These are phyloP conservation scores for Leccinum aurantiacum DNA, from an alignment of 768 basidiomycete genomes.

Conservation along the genomic window DNA sequence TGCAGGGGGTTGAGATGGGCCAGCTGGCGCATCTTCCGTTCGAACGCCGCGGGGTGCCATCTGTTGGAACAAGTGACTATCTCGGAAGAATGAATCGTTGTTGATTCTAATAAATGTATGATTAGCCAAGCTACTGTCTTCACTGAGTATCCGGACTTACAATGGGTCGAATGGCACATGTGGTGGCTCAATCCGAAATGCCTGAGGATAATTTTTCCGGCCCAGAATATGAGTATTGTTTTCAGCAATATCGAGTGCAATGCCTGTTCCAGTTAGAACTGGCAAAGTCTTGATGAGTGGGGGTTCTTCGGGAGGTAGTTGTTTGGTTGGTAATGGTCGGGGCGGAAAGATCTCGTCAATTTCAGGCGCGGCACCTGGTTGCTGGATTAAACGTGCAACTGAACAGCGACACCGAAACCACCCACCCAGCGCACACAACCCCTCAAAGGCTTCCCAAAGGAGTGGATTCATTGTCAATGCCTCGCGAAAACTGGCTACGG, in stretches of 20 bases:
- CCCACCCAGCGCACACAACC: slow-evolving; percentile 76
- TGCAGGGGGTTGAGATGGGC: slow-evolving; percentile 47
- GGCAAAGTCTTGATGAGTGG: slow-evolving; percentile 37
- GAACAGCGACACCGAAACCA: slow-evolving; percentile 11
- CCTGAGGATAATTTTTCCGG: slow-evolving; percentile 53
- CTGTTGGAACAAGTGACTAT: slow-evolving; percentile 57
- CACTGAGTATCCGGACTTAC: slow-evolving; percentile 39
- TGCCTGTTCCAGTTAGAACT: slow-evolving; percentile 58
- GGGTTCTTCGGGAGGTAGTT: slow-evolving; percentile 51
- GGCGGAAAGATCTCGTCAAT: slow-evolving; percentile 74
- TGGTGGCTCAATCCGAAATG: slow-evolving; percentile 58
- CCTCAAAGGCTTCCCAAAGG: slow-evolving; percentile 93
- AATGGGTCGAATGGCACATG: slow-evolving; percentile 59
- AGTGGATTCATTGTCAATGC: slow-evolving; percentile 74
- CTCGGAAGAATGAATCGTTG: slow-evolving; percentile 56
- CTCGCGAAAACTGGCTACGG: slow-evolving; percentile 66
- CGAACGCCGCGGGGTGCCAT: slow-evolving; percentile 41
- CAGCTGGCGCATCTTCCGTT: slow-evolving; percentile 41
- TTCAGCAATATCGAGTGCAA: slow-evolving; percentile 64
- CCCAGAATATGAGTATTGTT: slow-evolving; percentile 55
- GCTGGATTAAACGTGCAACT: slow-evolving; percentile 14
- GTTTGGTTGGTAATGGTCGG: slow-evolving; percentile 55
- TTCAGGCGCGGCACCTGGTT: slow-evolving; percentile 63
- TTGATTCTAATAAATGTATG: slow-evolving; percentile 43
- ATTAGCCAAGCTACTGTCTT: slow-evolving; percentile 2